Evolutionary conservation across 2,329 filamentous ascomycete genomes (phyloP), one percentile per base, ranked within the genome.

Genomic region (Microcyclospora pomicola): DNA sequence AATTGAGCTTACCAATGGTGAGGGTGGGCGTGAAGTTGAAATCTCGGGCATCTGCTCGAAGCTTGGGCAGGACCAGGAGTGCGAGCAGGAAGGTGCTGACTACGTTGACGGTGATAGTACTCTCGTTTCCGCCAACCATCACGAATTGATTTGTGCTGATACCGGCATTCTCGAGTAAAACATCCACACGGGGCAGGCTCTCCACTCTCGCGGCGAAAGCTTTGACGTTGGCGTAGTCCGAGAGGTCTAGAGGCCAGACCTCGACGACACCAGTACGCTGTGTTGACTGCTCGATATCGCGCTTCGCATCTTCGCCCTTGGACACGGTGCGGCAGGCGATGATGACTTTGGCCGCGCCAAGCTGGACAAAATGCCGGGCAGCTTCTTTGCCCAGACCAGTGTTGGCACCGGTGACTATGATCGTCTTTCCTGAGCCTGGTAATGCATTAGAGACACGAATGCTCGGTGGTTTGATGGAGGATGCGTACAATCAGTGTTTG

Each of bases 11-110:
- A 64, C 9, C 59, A 36, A 69, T 56, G 7, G 49, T 49, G 28
- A 63, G 43, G 13, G 48, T 54, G 0, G 67, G 62, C 2, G 48
- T 52, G 7, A 45, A 31, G 39, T 51, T 49, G 54, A 47, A 56
- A 12, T 42, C 47, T 14, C 27, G 44, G 6, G 50, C 60, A 11
- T 60, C 66, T 16, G 62, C 56, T 36, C 63, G 63, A 3, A 77
- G 56, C 46, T 66, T 70, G 0, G 72, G 72, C 14, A 76, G 41
- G 2, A 75, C 31, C 0, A 72, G 54, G 0, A 68, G 44, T 0
- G 60, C 65, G 0, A 77, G 55, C 2, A 76, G 49, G 31, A 74
- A 62, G 0, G 68, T 72, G 10, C 58, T 62, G 39, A 76, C 56
- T 9, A 72, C 67, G 39, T 77, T 77, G 37, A 70, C 63, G 0